Base-by-base conservation (phyloP, 352 stramenopile genomes). In the Phytopythium litorale region DNA sequence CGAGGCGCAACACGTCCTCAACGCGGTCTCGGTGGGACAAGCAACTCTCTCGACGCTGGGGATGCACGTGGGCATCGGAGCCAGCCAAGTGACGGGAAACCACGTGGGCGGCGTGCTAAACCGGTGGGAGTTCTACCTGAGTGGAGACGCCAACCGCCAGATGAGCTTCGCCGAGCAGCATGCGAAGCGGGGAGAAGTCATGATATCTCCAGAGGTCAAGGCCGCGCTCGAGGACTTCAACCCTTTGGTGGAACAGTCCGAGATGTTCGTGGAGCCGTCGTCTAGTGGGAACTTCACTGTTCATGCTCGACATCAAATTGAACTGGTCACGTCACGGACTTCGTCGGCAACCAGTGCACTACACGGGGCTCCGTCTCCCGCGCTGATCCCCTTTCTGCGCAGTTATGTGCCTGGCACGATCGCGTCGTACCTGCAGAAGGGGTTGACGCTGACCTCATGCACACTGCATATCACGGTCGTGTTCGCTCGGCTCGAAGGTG, bases 41-140 rank as follows among this genome's bases (percentile, higher is more conserved):
- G 56, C 57, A 13, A 50, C 66, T 5, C 58, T 73, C 0, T 65
- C 32, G 12, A 76, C 76, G 5, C 65, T 96, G 3, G 79, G 82
- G 0, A 91, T 96, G 80, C 87, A 96, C 54, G 79, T 95, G 12
- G 86, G 88, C 32, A 86, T 96, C 60, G 88, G 88, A 4, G 78
- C 84, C 8, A 93, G 87, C 59, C 63, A 78, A 32, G 70, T 96
- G 45, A 85, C 84, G 0, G 81, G 79, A 1, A 92, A 92, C 55
- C 84, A 95, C 63, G 83, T 97, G 3, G 88, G 88, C 2, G 88
- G 88, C 5, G 72, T 94, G 13, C 61, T 91, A 7, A 83, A 94
- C 48, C 79, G 87, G 0, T 97, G 86, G 86, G 88, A 97, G 56
- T 96, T 96, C 58, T 94, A 94, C 56, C 56, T 96, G 16, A 87